Conservation (phyloP, 1,284 basidiomycete genomes). For the Pterula multifida region DNA sequence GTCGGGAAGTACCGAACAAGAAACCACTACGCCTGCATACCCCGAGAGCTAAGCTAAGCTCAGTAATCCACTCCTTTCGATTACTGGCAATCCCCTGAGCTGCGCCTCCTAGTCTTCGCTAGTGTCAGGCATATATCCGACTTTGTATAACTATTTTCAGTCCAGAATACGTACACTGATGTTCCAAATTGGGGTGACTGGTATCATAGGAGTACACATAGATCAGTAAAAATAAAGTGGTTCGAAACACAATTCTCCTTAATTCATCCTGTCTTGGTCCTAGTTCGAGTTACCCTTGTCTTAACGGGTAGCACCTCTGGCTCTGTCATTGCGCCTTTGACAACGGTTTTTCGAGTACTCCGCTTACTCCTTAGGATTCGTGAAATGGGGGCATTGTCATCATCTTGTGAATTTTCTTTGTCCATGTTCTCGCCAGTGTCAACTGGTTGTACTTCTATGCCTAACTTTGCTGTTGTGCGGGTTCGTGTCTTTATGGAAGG, state of each 20-base stretch:
- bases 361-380: background rate
- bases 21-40: no score
- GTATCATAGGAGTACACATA: background rate
- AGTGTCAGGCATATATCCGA: no score
- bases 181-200: no score
- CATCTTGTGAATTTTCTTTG: background rate
- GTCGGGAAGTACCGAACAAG: no score
- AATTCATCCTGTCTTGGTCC: background rate
- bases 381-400: background rate
- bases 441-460: background rate
- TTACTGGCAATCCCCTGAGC: no score
- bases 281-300: background rate
- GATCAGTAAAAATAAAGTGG: background rate
- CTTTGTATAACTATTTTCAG: no score
- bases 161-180: no score
- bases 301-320: background rate
- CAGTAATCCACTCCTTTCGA: no score
- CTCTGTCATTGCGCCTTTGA: background rate
- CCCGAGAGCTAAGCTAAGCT: no score
- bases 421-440: background rate
- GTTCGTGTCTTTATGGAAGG: background rate
- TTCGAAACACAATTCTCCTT: background rate
- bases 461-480: background rate
- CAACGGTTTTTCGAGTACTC: background rate
- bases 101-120: no score